A percentile compares a stretch with the other conserved stretches of the same genome.
Conservation (phyloP, 1,284 basidiomycete genomes). For the Microbotryomycetes sp. region DNA sequence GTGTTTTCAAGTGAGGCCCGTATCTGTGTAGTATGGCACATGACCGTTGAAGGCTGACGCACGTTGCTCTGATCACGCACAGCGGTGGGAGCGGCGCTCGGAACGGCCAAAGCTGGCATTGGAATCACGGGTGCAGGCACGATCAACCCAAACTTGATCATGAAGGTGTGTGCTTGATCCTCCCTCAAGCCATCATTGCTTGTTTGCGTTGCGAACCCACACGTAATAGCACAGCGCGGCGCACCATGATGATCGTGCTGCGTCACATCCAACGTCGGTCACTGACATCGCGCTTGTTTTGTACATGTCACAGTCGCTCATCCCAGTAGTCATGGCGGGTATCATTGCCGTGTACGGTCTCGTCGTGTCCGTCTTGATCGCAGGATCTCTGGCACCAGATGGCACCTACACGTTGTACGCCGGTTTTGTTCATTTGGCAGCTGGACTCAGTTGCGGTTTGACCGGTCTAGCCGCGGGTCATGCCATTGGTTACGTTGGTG, state of each 20-base stretch:
- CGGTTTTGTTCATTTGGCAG: slow-evolving; percentile 91
- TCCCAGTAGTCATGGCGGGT: slow-evolving; percentile 99
- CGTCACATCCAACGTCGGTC: background rate
- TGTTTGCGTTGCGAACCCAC: background rate
- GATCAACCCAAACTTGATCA: slow-evolving; percentile 93
- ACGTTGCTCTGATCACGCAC: background rate
- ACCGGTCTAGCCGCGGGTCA: slow-evolving; percentile 95
- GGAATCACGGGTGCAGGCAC: slow-evolving; percentile 93
- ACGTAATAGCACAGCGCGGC: background rate
- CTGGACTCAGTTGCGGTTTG: slow-evolving; percentile 83
- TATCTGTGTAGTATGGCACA: background rate
- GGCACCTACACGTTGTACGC: slow-evolving; percentile 63
- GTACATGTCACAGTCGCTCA: slow-evolving; percentile 58
- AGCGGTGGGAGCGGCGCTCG: slow-evolving; percentile 88
- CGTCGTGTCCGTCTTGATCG: slow-evolving; percentile 81
- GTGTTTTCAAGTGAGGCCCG: slow-evolving; percentile 67
- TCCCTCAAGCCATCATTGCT: slow-evolving; percentile 1
- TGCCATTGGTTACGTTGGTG: slow-evolving; percentile 94
- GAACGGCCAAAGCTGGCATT: slow-evolving; percentile 95
- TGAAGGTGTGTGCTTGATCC: slow-evolving; percentile 63
- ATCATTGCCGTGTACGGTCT: slow-evolving; percentile 92
- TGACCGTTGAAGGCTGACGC: background rate
- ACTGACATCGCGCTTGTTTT: background rate
- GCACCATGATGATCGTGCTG: background rate
- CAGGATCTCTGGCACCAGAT: slow-evolving; percentile 57